Evolutionary conservation across 176 grass and related monocot genomes (phyloP).

Genomic region (Eleusine indica): DNA sequence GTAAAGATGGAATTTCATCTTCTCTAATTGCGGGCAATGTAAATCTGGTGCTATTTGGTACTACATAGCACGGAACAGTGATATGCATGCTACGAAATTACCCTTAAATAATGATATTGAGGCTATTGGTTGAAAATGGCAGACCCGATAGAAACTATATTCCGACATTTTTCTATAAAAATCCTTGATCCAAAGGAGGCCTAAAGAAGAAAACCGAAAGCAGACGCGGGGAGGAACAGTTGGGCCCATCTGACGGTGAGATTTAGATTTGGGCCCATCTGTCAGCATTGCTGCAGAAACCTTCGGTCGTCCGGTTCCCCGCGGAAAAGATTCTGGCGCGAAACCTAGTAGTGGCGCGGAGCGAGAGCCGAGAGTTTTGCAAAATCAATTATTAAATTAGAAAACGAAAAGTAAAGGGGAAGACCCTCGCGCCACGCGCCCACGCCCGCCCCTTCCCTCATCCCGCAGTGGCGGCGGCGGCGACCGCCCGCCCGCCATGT

Average conservation of each 20-base stretch:
- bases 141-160: not conserved
- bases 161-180: too few species aligned
- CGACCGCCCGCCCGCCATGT: slow-evolving; percentile 46
- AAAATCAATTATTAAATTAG: not conserved
- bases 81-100: not conserved
- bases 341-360: slow-evolving; percentile 26
- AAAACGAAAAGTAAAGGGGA: not conserved
- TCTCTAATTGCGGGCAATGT: slow-evolving; percentile 18
- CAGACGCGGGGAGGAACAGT: too few species aligned
- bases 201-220: too few species aligned
- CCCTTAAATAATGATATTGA: not conserved
- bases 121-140: not conserved
- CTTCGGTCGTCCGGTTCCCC: not conserved
- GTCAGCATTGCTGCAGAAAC: not conserved
- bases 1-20: not conserved
- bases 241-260: too few species aligned
- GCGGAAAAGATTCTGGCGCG: slow-evolving; percentile 34
- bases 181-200: too few species aligned
- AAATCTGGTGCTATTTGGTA: slow-evolving; percentile 16
- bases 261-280: too few species aligned
- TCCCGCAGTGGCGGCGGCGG: slow-evolving; percentile 45
- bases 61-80: not conserved
- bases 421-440: slow-evolving; percentile 9
- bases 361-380: not conserved
- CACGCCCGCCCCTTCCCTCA: not conserved